Evolutionary conservation across 805 yeast genomes (phyloP).

Genomic region (Yarrowia yakushimensis): DNA sequence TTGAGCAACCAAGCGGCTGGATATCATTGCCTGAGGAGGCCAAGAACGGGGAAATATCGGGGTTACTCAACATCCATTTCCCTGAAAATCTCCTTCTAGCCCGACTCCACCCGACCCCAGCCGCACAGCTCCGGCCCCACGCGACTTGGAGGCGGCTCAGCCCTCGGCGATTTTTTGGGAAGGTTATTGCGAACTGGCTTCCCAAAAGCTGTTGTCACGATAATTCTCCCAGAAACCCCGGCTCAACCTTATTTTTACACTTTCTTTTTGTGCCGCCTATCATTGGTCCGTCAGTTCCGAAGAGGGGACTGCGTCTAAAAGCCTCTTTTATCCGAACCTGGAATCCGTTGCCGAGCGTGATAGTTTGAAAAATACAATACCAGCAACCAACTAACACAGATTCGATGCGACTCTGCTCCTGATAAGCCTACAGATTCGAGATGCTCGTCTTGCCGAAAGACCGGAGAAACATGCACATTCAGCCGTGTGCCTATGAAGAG

Average conservation of each 20-base stretch:
- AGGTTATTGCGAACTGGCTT: neutral
- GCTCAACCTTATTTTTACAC: neutral
- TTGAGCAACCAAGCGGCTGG: neutral
- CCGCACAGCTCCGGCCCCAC: conserved; percentile 24
- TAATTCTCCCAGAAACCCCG: conserved; percentile 12
- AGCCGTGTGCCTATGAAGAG: conserved; percentile 57
- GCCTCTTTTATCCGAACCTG: conserved; percentile 22
- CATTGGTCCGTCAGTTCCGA: conserved; percentile 15
- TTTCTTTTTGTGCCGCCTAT: neutral
- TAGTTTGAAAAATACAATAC: neutral
- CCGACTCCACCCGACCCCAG: conserved; percentile 17
- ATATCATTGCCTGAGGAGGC: too few relatives aligned
- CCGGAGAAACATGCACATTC: conserved; percentile 52
- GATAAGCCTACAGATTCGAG: conserved; percentile 32
- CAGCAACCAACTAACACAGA: conserved; percentile 32
- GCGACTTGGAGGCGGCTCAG: conserved; percentile 20
- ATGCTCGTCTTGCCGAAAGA: conserved; percentile 53
- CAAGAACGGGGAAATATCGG: too few relatives aligned
- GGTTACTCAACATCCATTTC: too few relatives aligned
- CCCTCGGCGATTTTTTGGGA: conserved; percentile 12
- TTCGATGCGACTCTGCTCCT: conserved; percentile 41
- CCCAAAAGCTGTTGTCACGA: conserved; percentile 10
- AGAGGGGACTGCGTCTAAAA: conserved; percentile 10
- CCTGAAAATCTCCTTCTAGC: neutral
- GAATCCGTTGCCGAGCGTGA: conserved; percentile 23